Conservation (phyloP, 1,284 basidiomycete genomes). For the Austroboletus niveus region DNA sequence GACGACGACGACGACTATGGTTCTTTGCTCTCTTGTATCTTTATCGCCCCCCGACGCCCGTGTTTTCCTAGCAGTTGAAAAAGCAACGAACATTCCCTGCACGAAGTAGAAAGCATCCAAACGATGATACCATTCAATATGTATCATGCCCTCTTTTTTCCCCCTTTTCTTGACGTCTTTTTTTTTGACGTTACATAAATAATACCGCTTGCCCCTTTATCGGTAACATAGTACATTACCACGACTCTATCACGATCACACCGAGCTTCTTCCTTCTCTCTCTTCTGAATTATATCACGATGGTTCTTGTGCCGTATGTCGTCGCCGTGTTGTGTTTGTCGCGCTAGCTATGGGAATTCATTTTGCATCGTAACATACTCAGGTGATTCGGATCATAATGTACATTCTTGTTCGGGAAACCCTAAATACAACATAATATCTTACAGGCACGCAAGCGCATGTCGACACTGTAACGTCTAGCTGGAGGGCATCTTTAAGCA, state of each 20-base stretch:
- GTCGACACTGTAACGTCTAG: slow-evolving; percentile 21
- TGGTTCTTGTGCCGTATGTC: slow-evolving; percentile 14
- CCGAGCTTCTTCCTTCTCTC: not conserved
- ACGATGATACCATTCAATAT: slow-evolving; percentile 24
- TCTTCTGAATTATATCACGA: not conserved
- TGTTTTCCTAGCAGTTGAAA: slow-evolving; percentile 9
- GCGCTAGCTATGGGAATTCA: slow-evolving; percentile 23
- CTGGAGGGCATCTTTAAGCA: slow-evolving; percentile 75
- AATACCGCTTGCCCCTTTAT: too few species aligned
- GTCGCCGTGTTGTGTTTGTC: slow-evolving; percentile 25
- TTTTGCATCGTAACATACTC: slow-evolving; percentile 2
- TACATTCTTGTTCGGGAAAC: not conserved
- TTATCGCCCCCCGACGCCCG: not conserved
- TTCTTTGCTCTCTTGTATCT: not conserved
- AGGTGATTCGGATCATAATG: too few species aligned
- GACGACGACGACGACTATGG: not conserved
- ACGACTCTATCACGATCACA: slow-evolving; percentile 5
- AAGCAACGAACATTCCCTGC: slow-evolving; percentile 17
- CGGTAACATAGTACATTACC: slow-evolving; percentile 14
- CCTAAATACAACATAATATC: not conserved
- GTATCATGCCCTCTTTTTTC: slow-evolving; percentile 17
- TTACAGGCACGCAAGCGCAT: too few species aligned
- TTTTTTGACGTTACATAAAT: too few species aligned
- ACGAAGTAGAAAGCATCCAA: slow-evolving; percentile 29
- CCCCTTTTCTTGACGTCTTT: slow-evolving; percentile 8